These are phyloP conservation scores for Corynespora cassiicola DNA, from an alignment of 2,329 filamentous ascomycete species.

Conservation along the genomic window DNA sequence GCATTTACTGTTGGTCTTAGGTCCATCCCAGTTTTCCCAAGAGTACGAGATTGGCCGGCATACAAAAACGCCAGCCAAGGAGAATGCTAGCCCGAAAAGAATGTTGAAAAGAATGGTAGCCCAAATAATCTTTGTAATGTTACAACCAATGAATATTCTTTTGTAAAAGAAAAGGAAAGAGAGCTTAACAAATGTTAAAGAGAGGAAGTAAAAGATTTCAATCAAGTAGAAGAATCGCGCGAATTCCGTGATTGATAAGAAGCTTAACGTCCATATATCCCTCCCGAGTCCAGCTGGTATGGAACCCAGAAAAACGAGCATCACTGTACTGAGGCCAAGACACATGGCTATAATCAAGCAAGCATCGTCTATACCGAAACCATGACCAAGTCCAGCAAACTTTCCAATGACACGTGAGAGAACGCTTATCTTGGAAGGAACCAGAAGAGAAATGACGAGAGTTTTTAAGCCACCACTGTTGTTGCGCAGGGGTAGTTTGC, in stretches of 20 bases:
- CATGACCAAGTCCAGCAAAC: too few relatives aligned
- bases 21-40: conserved; percentile 36
- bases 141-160: conserved; percentile 30
- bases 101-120: conserved; percentile 22
- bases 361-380: too few relatives aligned
- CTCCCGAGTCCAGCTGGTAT: conserved; percentile 49
- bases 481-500: too few relatives aligned
- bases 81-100: conserved; percentile 22
- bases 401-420: too few relatives aligned
- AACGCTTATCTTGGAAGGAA: too few relatives aligned
- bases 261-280: conserved; percentile 57
- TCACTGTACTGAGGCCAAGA: too few relatives aligned
- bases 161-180: conserved; percentile 32
- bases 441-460: too few relatives aligned
- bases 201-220: conserved; percentile 36
- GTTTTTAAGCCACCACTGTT: too few relatives aligned
- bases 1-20: conserved; percentile 25
- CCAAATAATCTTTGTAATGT: conserved; percentile 12
- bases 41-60: conserved; percentile 37
- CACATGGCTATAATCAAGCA: too few relatives aligned
- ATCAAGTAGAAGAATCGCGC: conserved; percentile 30
- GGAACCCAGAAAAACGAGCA: too few relatives aligned
- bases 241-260: conserved; percentile 50
- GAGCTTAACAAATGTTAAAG: conserved; percentile 27
- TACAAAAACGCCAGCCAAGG: conserved; percentile 27